Base-by-base conservation (phyloP, 2,329 filamentous ascomycete genomes). In the Claviceps africana region DNA sequence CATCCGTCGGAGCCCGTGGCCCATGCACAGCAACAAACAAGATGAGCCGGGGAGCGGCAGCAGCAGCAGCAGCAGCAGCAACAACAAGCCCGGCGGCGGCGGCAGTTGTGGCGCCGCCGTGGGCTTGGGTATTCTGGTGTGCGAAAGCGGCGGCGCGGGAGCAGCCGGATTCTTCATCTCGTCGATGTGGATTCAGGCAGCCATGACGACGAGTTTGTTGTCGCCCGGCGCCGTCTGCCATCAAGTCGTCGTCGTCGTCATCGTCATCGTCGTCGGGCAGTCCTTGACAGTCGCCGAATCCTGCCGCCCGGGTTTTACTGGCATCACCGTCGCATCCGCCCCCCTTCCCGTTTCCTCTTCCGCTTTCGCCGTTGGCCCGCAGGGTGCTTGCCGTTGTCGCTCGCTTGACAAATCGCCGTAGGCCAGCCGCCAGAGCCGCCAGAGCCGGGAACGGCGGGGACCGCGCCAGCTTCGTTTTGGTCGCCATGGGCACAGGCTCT, bases 91-190 rank as follows among this genome's bases (percentile, higher is more conserved):
- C n/a, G n/a, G 11, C 15, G 35, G 35, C 35, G n/a, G 35, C 8
- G 17, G 30, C 28, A 13, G 47, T n/a, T 42, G 37, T 48, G 17
- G n/a, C 30, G n/a, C 22, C 50, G 31, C 31, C 30, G 3, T 22
- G 35, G 45, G n/a, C 45, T 21, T 28, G 33, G 21, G 13, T 28
- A 11, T 30, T 22, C 13, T 42, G 13, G 17, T 28, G 17, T 3
- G 30, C 4, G 10, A 22, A 22, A 21, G 21, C 15, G 5, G 19
- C 17, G 15, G 45, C 40, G 21, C 4, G 10, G 7, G 21, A 10
- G 3, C 44, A n/a, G 2, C 25, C 48, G 8, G 43, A 50, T 42
- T 53, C 51, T 25, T 50, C 51, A 21, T 53, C 48, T 22, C 31
- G 42, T 9, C n/a, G 47, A 22, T 17, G 25, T 28, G 17, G 37